phyloP scores from a whole-genome alignment of 768 basidiomycete species.

The Leucosporidium creatinivorum region DNA sequence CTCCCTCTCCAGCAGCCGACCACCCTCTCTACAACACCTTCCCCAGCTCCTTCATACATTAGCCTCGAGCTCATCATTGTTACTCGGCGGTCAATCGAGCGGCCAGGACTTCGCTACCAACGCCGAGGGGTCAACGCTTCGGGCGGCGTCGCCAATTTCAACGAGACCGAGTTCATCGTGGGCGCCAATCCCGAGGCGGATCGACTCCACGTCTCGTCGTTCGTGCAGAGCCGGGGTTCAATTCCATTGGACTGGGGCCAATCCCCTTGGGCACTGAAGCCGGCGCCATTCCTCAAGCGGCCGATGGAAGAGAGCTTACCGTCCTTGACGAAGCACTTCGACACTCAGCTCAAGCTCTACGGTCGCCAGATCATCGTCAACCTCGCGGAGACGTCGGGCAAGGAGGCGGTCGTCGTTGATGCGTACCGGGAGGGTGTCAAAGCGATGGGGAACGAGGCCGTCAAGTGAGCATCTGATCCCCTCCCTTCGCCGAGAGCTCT shows the following conservation, averaged over 20 bases:
- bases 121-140: constrained; percentile 81
- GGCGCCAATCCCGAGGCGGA: constrained; percentile 39
- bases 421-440: constrained; percentile 66
- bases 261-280: constrained; percentile 35
- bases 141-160: constrained; percentile 35
- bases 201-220: constrained; percentile 68
- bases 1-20: constrained; percentile 20
- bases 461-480: constrained; percentile 36
- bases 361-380: constrained; percentile 68
- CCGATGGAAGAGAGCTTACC: constrained; percentile 26
- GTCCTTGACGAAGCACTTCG: constrained; percentile 34
- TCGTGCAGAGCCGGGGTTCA: constrained; percentile 70
- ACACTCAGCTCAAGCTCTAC: constrained; percentile 26
- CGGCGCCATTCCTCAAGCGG: constrained; percentile 36
- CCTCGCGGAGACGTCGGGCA: constrained; percentile 82
- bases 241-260: constrained; percentile 49
- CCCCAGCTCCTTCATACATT: background rate
- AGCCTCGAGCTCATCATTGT: constrained; percentile 69
- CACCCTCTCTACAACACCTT: constrained; percentile 5
- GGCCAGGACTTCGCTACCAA: constrained; percentile 90
- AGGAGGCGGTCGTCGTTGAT: constrained; percentile 69
- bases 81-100: constrained; percentile 76
- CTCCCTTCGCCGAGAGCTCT: too few species aligned
- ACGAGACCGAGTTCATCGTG: constrained; percentile 72
- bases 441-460: constrained; percentile 44